A percentile compares a stretch with the other conserved stretches of the same genome.
Evolutionary conservation across 176 grass and related monocot genomes (phyloP).

Genomic region (Melocanna baccifera): DNA sequence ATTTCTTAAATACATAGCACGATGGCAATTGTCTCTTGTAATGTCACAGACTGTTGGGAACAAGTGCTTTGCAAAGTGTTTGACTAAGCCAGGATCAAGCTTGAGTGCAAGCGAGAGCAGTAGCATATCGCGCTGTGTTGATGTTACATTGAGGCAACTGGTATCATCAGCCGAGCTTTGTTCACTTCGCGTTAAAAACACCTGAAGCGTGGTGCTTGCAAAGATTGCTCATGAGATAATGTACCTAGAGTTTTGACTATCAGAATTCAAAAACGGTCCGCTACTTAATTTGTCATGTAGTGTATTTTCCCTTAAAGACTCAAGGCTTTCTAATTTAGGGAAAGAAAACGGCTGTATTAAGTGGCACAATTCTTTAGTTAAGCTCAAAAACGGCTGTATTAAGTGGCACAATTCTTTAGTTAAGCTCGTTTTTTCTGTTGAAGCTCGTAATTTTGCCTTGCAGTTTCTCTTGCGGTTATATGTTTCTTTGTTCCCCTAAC

Average conservation of each 20-base stretch:
- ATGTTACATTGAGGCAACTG: slow-evolving; percentile 84
- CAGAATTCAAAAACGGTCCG: not conserved
- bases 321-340: not conserved
- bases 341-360: not conserved
- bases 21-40: not conserved
- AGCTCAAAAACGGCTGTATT: not conserved
- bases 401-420: not conserved
- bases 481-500: not conserved
- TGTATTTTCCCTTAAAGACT: not conserved
- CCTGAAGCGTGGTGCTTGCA: not conserved
- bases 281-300: slow-evolving; percentile 4
- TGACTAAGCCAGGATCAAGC: slow-evolving; percentile 84
- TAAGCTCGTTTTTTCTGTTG: not conserved
- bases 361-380: not conserved
- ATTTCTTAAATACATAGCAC: not conserved
- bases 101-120: slow-evolving; percentile 78
- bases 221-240: not conserved
- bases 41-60: slow-evolving; percentile 63
- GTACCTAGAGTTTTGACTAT: not conserved
- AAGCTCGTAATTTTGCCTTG: not conserved
- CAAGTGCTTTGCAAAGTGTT: slow-evolving; percentile 91
- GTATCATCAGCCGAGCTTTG: slow-evolving; percentile 55
- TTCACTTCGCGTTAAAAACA: slow-evolving; percentile 54
- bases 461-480: not conserved
- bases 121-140: slow-evolving; percentile 80